Conservation (phyloP, 2,329 filamentous ascomycete genomes). For the Xylariaceae sp. region DNA sequence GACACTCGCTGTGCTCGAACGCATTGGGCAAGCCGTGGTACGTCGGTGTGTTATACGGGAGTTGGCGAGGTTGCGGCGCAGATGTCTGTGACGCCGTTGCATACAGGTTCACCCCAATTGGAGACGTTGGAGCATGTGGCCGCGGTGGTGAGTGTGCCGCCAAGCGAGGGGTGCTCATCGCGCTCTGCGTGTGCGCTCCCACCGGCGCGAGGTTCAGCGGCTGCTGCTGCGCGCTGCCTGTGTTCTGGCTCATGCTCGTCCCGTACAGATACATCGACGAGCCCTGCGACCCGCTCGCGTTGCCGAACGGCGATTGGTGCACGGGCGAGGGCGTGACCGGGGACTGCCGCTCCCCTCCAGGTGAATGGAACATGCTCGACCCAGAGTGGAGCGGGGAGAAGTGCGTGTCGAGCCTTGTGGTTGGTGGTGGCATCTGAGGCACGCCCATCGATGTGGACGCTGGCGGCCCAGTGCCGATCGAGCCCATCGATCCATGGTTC, state of each 20-base stretch:
- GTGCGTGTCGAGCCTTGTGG: slow-evolving; percentile 28
- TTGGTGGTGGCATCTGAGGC: slow-evolving; percentile 29
- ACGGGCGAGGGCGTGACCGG: slow-evolving; percentile 28
- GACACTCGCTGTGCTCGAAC: slow-evolving; percentile 25
- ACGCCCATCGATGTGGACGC: slow-evolving; percentile 24
- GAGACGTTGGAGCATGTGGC: slow-evolving; percentile 27
- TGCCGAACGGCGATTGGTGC: slow-evolving; percentile 28
- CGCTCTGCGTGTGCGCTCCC: slow-evolving; percentile 22
- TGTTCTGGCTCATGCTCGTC: slow-evolving; percentile 20
- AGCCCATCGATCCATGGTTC: slow-evolving; percentile 22
- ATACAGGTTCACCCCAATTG: slow-evolving; percentile 29
- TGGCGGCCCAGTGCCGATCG: slow-evolving; percentile 26
- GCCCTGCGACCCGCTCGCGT: slow-evolving; percentile 18
- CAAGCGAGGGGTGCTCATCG: slow-evolving; percentile 26
- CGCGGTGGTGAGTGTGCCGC: slow-evolving; percentile 17
- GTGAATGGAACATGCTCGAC: slow-evolving; percentile 24
- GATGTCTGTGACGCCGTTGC: slow-evolving; percentile 27
- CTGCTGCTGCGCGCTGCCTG: slow-evolving; percentile 9
- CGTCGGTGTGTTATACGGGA: slow-evolving; percentile 26
- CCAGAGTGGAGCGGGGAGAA: slow-evolving; percentile 26
- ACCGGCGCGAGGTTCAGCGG: slow-evolving; percentile 27
- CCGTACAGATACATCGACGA: slow-evolving; percentile 27
- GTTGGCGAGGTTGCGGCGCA: slow-evolving; percentile 27
- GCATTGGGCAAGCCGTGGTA: slow-evolving; percentile 27
- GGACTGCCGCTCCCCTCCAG: slow-evolving; percentile 26